Conservation (phyloP, 176 grass and related monocot species). For the Bolboschoenus planiculmis region DNA sequence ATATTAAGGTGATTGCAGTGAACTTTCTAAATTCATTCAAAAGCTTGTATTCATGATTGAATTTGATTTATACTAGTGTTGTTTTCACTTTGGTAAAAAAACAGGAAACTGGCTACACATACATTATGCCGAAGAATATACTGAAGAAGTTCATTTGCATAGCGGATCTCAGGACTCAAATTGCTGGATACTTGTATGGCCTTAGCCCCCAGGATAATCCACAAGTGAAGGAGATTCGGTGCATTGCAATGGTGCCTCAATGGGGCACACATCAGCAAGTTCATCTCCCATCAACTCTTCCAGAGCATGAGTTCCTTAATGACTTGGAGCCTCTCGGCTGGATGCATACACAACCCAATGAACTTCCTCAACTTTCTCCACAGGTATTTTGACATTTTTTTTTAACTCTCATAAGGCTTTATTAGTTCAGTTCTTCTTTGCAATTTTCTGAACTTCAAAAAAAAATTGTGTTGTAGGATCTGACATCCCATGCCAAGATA, state of each 20-base stretch:
- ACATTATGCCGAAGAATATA: constrained; percentile 99
- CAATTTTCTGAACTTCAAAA: neutral
- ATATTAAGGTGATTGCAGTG: constrained; percentile 66
- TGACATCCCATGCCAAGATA: constrained; percentile 70
- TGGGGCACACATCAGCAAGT: constrained; percentile 98
- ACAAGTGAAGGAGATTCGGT: constrained; percentile 96
- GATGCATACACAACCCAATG: constrained; percentile 99
- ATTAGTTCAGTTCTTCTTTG: neutral
- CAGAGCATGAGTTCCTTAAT: constrained; percentile 92
- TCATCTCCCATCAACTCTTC: constrained; percentile 74
- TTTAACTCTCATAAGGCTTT: neutral
- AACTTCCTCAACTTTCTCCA: constrained; percentile 93
- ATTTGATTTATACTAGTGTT: neutral
- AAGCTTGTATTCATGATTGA: neutral
- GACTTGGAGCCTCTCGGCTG: constrained; percentile 87
- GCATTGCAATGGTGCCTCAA: constrained; percentile 79
- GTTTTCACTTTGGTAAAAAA: constrained; percentile 21
- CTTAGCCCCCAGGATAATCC: constrained; percentile 95
- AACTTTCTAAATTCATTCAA: constrained; percentile 1
- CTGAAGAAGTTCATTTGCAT: constrained; percentile 99
- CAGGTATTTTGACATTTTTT: constrained; percentile 44
- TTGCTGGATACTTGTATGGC: constrained; percentile 78
- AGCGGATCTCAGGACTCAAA: constrained; percentile 93
- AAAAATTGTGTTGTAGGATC: constrained; percentile 48
- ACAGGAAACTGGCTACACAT: constrained; percentile 99